A percentile compares a stretch with the other conserved stretches of the same genome.
These are phyloP conservation scores for Babesia caballi DNA, from an alignment of 169 alveolate genomes.

Conservation along the genomic window DNA sequence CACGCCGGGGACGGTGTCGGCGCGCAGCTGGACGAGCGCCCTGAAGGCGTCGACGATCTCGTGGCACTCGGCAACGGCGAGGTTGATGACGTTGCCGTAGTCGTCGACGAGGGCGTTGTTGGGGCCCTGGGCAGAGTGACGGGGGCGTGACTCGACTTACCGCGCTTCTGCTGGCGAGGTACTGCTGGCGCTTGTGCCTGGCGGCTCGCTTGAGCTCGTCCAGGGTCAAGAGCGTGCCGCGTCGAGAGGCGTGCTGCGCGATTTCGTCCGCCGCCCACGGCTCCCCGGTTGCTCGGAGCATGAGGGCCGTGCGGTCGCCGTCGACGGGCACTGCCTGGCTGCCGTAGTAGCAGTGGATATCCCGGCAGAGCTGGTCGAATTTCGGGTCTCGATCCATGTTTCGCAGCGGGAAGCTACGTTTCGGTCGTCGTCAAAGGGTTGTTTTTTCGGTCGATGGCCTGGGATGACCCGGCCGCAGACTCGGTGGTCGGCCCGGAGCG, in stretches of 20 bases:
- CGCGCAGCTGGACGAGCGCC: slow-evolving; percentile 11
- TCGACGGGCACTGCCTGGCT: slow-evolving; percentile 3
- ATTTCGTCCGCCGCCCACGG: slow-evolving; percentile 43
- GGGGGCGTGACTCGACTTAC: background rate
- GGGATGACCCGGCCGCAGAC: too few relatives aligned
- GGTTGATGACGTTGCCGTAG: slow-evolving; percentile 27
- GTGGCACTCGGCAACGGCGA: slow-evolving; percentile 15
- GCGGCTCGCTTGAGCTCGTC: slow-evolving; percentile 40
- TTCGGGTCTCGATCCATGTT: background rate
- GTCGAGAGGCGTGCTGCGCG: background rate
- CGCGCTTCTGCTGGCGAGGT: too few relatives aligned
- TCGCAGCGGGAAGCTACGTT: too few relatives aligned
- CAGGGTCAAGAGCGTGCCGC: background rate
- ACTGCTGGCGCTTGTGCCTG: slow-evolving; percentile 16
- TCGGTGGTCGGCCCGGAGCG: too few relatives aligned
- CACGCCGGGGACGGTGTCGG: background rate
- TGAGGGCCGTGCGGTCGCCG: slow-evolving; percentile 26
- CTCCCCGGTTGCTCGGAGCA: slow-evolving; percentile 59
- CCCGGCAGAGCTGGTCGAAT: slow-evolving; percentile 12
- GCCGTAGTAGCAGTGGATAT: slow-evolving; percentile 46
- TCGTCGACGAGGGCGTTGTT: slow-evolving; percentile 18
- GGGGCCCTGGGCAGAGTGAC: background rate
- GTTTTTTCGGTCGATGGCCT: too few relatives aligned
- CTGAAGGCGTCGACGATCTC: slow-evolving; percentile 20
- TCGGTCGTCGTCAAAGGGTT: too few relatives aligned